Evolutionary conservation across 306 rosid species (phyloP).

Genomic region (Fragaria vesca): DNA sequence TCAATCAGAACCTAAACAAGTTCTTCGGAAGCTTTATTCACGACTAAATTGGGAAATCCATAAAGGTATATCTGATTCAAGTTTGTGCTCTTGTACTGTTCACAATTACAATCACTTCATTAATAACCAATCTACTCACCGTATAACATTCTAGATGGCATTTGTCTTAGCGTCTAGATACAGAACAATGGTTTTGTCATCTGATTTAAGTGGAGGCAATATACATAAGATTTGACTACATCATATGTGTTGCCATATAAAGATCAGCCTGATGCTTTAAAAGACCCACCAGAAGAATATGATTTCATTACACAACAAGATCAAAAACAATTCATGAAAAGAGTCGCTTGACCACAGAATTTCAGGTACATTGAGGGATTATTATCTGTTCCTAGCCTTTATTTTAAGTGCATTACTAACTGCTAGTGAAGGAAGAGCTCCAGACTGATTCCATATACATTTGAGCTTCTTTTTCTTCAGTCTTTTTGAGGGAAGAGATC

Average conservation of each 20-base stretch:
- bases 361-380: slow-evolving; percentile 9
- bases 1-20: neutral
- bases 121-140: neutral
- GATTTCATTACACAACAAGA: slow-evolving; percentile 11
- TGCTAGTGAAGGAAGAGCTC: neutral
- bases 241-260: slow-evolving; percentile 8
- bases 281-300: slow-evolving; percentile 13
- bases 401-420: neutral
- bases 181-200: neutral
- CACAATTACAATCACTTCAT: neutral
- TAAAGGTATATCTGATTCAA: neutral
- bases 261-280: slow-evolving; percentile 3
- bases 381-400: neutral
- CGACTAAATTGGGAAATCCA: neutral
- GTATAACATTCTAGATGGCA: slow-evolving; percentile 4
- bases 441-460: neutral
- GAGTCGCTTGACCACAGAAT: slow-evolving; percentile 5
- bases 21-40: too few relatives aligned
- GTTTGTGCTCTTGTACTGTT: neutral
- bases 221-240: slow-evolving; percentile 1
- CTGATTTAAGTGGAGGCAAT: slow-evolving; percentile 16
- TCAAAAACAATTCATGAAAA: slow-evolving; percentile 4
- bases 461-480: neutral
- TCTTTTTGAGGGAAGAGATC: neutral
- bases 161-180: neutral